These are phyloP conservation scores for Fusarium sarcochroum DNA, from an alignment of 2,329 filamentous ascomycete species.

Conservation along the genomic window DNA sequence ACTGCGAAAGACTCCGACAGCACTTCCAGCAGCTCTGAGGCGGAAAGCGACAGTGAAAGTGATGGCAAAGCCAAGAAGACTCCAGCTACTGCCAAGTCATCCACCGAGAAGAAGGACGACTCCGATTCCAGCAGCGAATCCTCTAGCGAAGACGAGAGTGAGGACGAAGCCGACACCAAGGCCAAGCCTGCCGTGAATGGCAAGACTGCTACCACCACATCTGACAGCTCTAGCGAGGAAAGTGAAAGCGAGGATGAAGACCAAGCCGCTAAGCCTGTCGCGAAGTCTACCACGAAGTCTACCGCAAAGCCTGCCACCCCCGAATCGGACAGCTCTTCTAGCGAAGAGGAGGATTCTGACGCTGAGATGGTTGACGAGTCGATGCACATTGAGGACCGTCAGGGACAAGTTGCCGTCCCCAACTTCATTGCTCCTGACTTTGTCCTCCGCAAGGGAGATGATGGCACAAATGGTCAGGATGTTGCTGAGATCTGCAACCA, in stretches of 20 bases:
- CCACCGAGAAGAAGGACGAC: conserved; percentile 27
- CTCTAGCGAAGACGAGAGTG: conserved; percentile 50
- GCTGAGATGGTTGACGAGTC: conserved; percentile 57
- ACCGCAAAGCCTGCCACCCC: conserved; percentile 34
- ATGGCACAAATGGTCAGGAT: conserved; percentile 59
- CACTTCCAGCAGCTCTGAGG: conserved; percentile 47
- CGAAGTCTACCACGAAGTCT: conserved; percentile 26
- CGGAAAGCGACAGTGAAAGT: conserved; percentile 51
- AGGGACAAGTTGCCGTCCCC: conserved; percentile 57
- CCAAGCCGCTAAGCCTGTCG: conserved; percentile 28
- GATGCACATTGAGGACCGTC: conserved; percentile 55
- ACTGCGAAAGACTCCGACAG: conserved; percentile 34
- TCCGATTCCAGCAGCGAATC: conserved; percentile 46
- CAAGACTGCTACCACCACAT: conserved; percentile 21
- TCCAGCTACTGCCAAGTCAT: conserved; percentile 32
- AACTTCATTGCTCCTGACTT: conserved; percentile 67
- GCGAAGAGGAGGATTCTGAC: conserved; percentile 49
- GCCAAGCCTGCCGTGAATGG: conserved; percentile 41
- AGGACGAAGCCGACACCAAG: conserved; percentile 41
- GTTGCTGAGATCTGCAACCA: conserved; percentile 69
- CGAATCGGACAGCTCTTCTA: conserved; percentile 39
- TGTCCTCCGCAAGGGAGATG: conserved; percentile 63
- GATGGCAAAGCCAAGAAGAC: conserved; percentile 44
- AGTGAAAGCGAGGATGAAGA: conserved; percentile 46
- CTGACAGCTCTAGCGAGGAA: conserved; percentile 46